phyloP scores from a whole-genome alignment of 768 basidiomycete species.

The Sarcodon aspratus region DNA sequence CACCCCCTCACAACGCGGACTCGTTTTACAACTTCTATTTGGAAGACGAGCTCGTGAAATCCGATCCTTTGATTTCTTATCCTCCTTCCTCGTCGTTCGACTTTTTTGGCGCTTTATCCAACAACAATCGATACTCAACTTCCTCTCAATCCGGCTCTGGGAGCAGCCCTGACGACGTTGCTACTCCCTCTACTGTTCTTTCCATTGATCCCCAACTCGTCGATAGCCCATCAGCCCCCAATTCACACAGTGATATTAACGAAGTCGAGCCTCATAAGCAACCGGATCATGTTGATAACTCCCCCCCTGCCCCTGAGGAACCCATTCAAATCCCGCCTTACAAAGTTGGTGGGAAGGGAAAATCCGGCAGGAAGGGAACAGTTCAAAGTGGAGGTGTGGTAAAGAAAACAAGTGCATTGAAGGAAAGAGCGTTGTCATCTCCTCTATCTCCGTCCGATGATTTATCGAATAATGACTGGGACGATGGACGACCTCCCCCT shows the following conservation, averaged over 20 bases:
- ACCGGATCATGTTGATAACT: slow-evolving; percentile 6
- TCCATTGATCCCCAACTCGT: slow-evolving; percentile 73
- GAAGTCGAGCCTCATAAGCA: slow-evolving; percentile 13
- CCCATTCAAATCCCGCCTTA: slow-evolving; percentile 36
- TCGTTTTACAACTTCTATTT: slow-evolving; percentile 16
- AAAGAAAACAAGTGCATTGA: slow-evolving; percentile 37
- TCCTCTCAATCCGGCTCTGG: slow-evolving; percentile 8
- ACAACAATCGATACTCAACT: slow-evolving; percentile 15
- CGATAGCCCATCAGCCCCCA: slow-evolving; percentile 40
- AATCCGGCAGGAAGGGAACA: slow-evolving; percentile 36
- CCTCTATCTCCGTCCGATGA: slow-evolving; percentile 11
- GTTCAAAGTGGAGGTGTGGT: slow-evolving; percentile 64
- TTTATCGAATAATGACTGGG: slow-evolving; percentile 45
- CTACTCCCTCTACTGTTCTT: slow-evolving; percentile 19
- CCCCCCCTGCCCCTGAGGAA: slow-evolving; percentile 20
- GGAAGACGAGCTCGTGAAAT: slow-evolving; percentile 17
- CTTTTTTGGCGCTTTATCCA: slow-evolving; percentile 21
- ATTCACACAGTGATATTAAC: slow-evolving; percentile 19
- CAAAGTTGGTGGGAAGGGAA: slow-evolving; percentile 37
- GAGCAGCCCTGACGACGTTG: slow-evolving; percentile 6
- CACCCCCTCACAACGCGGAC: slow-evolving; percentile 13
- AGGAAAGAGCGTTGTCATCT: slow-evolving; percentile 26
- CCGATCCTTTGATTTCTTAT: slow-evolving; percentile 12
- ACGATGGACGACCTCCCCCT: slow-evolving; percentile 78
- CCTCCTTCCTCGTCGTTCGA: slow-evolving; percentile 20